Evolutionary conservation across 2,329 filamentous ascomycete species (phyloP), one percentile per base, ranked within the genome.

Genomic region (Colletotrichum sp.): DNA sequence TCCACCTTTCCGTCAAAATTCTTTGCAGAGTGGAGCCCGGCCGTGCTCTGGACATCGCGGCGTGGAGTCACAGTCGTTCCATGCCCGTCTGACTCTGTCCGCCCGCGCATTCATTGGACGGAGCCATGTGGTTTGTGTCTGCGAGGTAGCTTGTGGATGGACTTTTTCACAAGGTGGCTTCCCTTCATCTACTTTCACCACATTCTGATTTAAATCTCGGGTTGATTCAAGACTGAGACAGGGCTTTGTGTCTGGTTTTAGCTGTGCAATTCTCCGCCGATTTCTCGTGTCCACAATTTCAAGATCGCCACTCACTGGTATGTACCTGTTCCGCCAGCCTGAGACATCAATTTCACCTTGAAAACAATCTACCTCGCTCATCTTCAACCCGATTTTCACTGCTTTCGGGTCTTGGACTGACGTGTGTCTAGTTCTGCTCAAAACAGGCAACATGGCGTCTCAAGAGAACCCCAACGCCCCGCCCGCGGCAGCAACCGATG

Each of bases 401-500:
- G 65, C n/a, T 55, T 44, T 59, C 27, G 15, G 59, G 16, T 16
- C 12, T 16, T 65, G 39, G 15, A 22, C 67, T 71, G 44, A 71
- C 34, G 32, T 29, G 65, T 25, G n/a, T 30, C 30, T 61, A 39
- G 36, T n/a, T 27, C 66, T 34, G 49, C 27, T 15, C 63, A 30
- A 69, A 69, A 44, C 39, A 44, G 25, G 9, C 27, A 69, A 61
- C 27, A 87, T 86, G 85, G 79, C 82, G 61, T 79, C 81, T 59
- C 74, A 76, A 29, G 75, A 70, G 27, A 71, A 68, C 44, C 39
- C 75, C 34, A 85, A 88, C 80, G 83, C 83, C 30, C 89, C 90
- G n/a, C 93, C 93, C 8, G 83, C 89, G 13, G 89, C 89, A 77
- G 93, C 92, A 72, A 95, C 93, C 64, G 92, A 94, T 83, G 96